phyloP scores from a whole-genome alignment of 257 asterid genomes.

The Echites panduratus region DNA sequence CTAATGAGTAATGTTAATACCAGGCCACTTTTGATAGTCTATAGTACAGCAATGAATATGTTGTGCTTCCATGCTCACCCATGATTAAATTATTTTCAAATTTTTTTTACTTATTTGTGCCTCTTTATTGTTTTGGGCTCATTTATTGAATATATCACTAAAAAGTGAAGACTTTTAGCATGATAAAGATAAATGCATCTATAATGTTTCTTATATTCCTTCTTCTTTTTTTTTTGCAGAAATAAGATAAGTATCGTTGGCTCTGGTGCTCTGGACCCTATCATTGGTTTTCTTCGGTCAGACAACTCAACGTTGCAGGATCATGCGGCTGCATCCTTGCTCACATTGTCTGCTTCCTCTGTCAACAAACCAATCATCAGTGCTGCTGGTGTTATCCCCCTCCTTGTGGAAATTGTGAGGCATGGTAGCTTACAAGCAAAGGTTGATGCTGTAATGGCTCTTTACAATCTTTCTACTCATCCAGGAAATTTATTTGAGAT shows the following conservation, averaged over 20 bases:
- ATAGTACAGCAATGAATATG: neutral
- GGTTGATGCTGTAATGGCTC: constrained; percentile 81
- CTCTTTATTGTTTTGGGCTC: neutral
- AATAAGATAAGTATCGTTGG: constrained; percentile 67
- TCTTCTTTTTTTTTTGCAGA: constrained; percentile 33
- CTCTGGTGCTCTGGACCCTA: constrained; percentile 79
- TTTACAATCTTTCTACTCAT: constrained; percentile 75
- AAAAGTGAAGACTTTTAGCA: neutral
- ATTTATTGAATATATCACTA: neutral
- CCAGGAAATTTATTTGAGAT: constrained; percentile 45
- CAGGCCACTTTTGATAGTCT: neutral
- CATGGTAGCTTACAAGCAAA: constrained; percentile 59
- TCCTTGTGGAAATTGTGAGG: constrained; percentile 52
- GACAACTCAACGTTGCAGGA: constrained; percentile 55
- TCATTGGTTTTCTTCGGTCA: constrained; percentile 61
- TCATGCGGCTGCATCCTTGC: constrained; percentile 76
- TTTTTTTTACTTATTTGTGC: neutral
- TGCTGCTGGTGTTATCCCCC: constrained; percentile 81
- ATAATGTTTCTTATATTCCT: neutral
- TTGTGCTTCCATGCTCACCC: neutral
- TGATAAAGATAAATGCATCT: neutral
- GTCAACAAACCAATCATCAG: constrained; percentile 73
- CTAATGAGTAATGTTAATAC: neutral
- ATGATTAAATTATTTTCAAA: neutral
- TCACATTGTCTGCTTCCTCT: constrained; percentile 85